A percentile compares a stretch with the other conserved stretches of the same genome.
Evolutionary conservation across 225 moss, liverwort and hornwort species (phyloP).

Genomic region (Lunularia cruciata): DNA sequence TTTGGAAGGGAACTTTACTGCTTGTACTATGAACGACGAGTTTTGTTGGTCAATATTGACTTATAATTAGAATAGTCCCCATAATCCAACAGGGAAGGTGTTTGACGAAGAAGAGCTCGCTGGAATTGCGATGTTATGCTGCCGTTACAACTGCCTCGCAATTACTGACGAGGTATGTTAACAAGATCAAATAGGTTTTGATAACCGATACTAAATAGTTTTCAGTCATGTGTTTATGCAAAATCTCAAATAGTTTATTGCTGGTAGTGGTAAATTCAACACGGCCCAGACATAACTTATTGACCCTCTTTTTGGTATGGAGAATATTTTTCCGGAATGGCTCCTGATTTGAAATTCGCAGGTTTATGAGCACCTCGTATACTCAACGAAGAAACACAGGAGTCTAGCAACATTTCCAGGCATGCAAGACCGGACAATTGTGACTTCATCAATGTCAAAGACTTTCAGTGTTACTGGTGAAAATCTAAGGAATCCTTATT

Average conservation of each 20-base stretch:
- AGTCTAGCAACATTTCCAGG: slow-evolving; percentile 78
- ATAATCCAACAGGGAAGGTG: slow-evolving; percentile 90
- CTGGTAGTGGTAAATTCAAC: no score
- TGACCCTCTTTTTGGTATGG: no score
- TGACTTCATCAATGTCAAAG: slow-evolving; percentile 94
- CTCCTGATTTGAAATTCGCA: slow-evolving; percentile 34
- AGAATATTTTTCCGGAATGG: background rate
- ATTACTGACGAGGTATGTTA: slow-evolving; percentile 73
- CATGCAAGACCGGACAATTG: slow-evolving; percentile 83
- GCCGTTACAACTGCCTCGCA: slow-evolving; percentile 76
- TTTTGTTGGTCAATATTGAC: background rate
- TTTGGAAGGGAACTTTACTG: no score
- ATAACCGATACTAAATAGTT: no score
- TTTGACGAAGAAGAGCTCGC: slow-evolving; percentile 65
- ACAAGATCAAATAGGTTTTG: no score
- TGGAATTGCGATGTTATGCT: slow-evolving; percentile 69
- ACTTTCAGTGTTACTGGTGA: slow-evolving; percentile 89
- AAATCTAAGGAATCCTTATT: no score
- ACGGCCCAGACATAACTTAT: no score
- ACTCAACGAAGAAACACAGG: slow-evolving; percentile 54
- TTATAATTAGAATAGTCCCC: slow-evolving; percentile 54
- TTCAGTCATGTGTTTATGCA: no score
- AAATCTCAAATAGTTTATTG: no score
- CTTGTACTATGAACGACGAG: background rate
- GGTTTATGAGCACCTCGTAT: slow-evolving; percentile 87